Evolutionary conservation across 176 grass and related monocot species (phyloP).

Genomic region (barley (Hordeum vulgare)): MorexV3_pseudomolecules_assembly NC_058520.1:590557782-590558281

Average conservation of each 20-base stretch:
- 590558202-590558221: neutral
- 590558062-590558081: constrained; percentile 8
- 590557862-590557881: constrained; percentile 12
- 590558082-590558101: constrained; percentile 21
- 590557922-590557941: neutral
- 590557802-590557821: constrained; percentile 20
- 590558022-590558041: constrained; percentile 69
- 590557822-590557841: neutral
- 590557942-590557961: neutral
- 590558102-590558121: constrained; percentile 15
- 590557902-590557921: neutral
- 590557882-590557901: constrained; percentile 10
- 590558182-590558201: constrained; percentile 17
- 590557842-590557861: neutral
- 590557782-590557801: constrained; percentile 28
- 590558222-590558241: neutral
- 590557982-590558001: constrained; percentile 35
- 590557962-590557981: constrained; percentile 10
- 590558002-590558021: constrained; percentile 61
- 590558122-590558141: constrained; percentile 5
- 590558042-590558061: constrained; percentile 24
- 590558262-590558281: neutral
- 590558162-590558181: neutral
- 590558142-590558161: constrained; percentile 8
- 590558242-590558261: neutral